Conservation (phyloP, 1,284 basidiomycete genomes). For the Cryptococcus wingfieldii region DNA sequence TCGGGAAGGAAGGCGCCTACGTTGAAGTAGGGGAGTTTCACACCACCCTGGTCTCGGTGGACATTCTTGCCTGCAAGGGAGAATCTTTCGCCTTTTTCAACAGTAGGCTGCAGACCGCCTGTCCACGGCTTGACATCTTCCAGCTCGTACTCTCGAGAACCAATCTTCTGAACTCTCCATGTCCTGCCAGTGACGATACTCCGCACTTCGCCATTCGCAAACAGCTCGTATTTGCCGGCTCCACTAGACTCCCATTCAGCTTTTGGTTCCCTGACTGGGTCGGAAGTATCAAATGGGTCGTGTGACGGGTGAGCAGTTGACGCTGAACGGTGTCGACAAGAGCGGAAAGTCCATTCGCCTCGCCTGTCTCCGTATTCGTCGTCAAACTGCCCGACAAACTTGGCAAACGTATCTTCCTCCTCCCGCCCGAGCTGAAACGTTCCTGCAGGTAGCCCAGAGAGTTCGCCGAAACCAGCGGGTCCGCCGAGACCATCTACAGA, state of each 20-base stretch:
- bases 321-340: conserved; percentile 8
- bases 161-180: conserved; percentile 33
- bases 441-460: conserved; percentile 9
- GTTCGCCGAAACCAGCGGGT: neutral
- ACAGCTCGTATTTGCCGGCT: conserved; percentile 42
- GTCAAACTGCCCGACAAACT: conserved; percentile 51
- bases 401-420: conserved; percentile 50
- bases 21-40: conserved; percentile 28
- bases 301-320: conserved; percentile 2
- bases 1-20: neutral
- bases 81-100: conserved; percentile 13
- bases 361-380: conserved; percentile 50
- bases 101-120: neutral
- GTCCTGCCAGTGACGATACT: conserved; percentile 32
- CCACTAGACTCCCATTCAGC: conserved; percentile 44
- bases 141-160: conserved; percentile 41
- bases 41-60: conserved; percentile 45
- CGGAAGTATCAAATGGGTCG: conserved; percentile 19
- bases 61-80: conserved; percentile 35
- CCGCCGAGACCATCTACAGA: neutral
- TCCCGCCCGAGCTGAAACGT: conserved; percentile 32
- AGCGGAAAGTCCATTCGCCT: conserved; percentile 50
- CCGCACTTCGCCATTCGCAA: conserved; percentile 38
- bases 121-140: conserved; percentile 20
- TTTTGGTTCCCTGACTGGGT: conserved; percentile 11